Base-by-base conservation (phyloP, 2,329 filamentous ascomycete species). In the Ophiocordyceps unilateralis region DNA sequence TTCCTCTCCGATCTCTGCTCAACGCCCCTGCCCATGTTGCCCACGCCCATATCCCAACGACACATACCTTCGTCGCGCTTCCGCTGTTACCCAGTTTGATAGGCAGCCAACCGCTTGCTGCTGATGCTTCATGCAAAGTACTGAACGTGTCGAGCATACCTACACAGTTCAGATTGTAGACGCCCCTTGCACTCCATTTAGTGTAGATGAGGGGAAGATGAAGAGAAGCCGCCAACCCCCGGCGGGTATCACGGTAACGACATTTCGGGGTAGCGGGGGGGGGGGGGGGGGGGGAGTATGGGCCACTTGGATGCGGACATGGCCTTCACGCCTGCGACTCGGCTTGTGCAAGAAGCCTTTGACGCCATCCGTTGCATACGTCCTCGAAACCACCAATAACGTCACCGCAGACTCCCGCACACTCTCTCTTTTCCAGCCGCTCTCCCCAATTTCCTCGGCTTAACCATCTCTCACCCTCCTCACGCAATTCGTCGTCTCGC, bases 371-470 rank as follows among this genome's bases (percentile, higher is more conserved):
- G 45, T 88, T 81, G 62, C 87, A 95, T 1, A 89, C 79, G 56
- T 87, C 81, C 60, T 95, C 89, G 55, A 98, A 96, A 0, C 91
- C 91, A 39, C 81, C 81, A 28, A 95, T 80, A 1, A 98, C 88
- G 47, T 93, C 86, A 5, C 79, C 72, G 60, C 91, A 96, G 14
- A 89, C 83, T 20, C 71, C 72, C 8, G 83, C 86, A 48, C 87
- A 93, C 59, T 93, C 87, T 43, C 89, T 74, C 43, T 77, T 78
- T 49, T 74, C 68, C 30, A 95, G 61, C 43, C 82, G 73, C 50
- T 81, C 77, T 41, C 87, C 76, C 88, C 89, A 95, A 52, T 86
- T 83, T 7, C 85, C 86, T 32, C 74, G 74, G 46, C 80, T 76
- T 40, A 98, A 74, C 78, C 86, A 94, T 44, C 76, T 67, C 49